Base-by-base conservation (phyloP, 163 green algal species). In the Scenedesmus sp. region DNA sequence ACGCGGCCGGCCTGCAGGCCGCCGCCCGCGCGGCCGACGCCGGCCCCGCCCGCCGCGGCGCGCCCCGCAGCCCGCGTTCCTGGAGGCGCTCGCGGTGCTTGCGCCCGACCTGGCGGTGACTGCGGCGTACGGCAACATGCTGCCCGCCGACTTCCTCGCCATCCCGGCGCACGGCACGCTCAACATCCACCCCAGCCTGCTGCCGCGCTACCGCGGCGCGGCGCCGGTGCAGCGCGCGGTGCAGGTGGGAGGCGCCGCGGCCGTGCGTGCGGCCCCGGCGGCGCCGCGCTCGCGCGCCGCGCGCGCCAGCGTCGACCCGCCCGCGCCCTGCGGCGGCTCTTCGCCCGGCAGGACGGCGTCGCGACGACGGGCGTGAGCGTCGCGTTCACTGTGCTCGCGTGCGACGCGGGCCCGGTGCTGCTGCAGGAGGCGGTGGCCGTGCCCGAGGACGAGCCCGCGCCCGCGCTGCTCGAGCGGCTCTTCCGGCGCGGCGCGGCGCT, bases 141-240 rank as follows among this genome's bases (percentile, higher is more conserved):
- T 99, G 36, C 96, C 96, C 0, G 62, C 89, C 44, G 57, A 63
- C 5, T 98, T 99, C 86, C 90, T 99, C 29, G 82, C 89, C 65
- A 94, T 98, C 13, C 96, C 96, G 0, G 74, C 56, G 7, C 82
- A 87, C 36, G 95, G 96, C 50, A 98, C 93, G 0, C 89, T 99
- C 51, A 99, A 99, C 90, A 95, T 99, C 70, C 96, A 99, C 86
- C 96, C 96, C n/a, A 95, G 85, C 75, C 89, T 99, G 47, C 91
- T 99, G 78, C 96, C 96, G 0, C 77, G 83, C 36, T 99, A 95
- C 77, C 90, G 96, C 15, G 96, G 96, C 3, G 96, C 96, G 0
- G 96, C 96, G 20, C 96, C 96, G 6, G 95, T 99, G 51, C 96
- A 98, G 77, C 83, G 96, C 3, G 86, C 93, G 0, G 44, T 98